Base-by-base conservation (phyloP, 176 grass and related monocot genomes). In the Musa itinerans region DNA sequence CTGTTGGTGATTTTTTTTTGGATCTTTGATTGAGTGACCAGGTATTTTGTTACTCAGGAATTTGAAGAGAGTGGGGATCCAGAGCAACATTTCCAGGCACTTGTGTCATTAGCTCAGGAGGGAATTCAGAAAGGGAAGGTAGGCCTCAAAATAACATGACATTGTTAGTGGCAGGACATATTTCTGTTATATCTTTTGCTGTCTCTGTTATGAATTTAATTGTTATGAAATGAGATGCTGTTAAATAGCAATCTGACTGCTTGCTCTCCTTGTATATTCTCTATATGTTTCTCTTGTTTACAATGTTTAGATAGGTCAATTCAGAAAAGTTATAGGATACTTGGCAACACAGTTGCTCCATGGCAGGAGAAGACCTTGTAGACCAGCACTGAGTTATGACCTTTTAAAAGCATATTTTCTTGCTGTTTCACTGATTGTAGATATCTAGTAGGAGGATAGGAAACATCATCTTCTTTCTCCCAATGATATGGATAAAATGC, bases 31-130 rank as follows among this genome's bases (percentile, higher is more conserved):
- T 75, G 7, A 63, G 34, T 73, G 29, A 80, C 64, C 3, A 25
- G 1, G 43, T 81, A 8, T 22, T 19, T 79, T 86, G 58, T 73
- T 21, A 22, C 50, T 74, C 78, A 98, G 94, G 94, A 93, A 65
- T 98, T 98, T 82, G 94, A 98, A 83, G 94, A 93, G 77, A 89
- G 78, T 82, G 94, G 94, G 66, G 86, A 98, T 61, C 86, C 90
- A 0, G 94, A 98, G 81, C 74, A 59, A 7, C 84, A 98, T 85
- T 98, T 98, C 76, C 86, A 89, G 79, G 84, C 80, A 1, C 86
- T 98, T 57, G 56, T 98, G 64, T 73, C 80, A 61, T 86, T 98
- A 71, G 84, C 94, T 0, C 92, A 59, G 51, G 90, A 93, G 51
- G 94, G 88, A 9, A 87, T 98, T 69, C 25, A 83, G 72, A 98